Percentiles rank a stretch among this genome's conserved stretches.
Evolutionary conservation across 2,329 filamentous ascomycete species (phyloP).

Genomic region (Colletotrichum eleusines): DNA sequence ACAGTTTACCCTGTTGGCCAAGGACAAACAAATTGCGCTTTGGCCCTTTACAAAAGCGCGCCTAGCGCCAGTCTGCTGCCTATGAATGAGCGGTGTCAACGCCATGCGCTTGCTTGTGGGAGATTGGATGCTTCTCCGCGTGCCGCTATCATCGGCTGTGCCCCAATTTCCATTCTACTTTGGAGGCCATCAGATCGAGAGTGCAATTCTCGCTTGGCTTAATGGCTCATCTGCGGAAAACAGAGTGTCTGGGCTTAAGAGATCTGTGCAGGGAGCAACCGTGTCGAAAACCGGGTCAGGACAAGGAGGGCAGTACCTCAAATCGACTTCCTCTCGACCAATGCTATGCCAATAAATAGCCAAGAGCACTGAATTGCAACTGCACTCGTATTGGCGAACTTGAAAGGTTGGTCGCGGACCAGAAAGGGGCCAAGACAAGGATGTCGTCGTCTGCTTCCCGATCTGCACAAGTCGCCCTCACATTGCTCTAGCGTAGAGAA

Average conservation of each 20-base stretch:
- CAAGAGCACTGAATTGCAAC: not conserved
- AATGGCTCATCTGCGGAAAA: not conserved
- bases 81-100: not conserved
- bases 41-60: not conserved
- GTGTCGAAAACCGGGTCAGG: not conserved
- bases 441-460: not conserved
- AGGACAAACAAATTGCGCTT: not conserved
- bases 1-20: not conserved
- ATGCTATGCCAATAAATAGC: not conserved
- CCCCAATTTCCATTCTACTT: not conserved
- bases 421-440: not conserved
- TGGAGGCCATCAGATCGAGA: not conserved
- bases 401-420: not conserved
- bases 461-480: not conserved
- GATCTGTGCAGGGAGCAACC: not conserved
- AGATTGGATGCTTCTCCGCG: not conserved
- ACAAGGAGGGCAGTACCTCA: constrained; percentile 2
- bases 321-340: not conserved
- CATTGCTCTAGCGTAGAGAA: not conserved
- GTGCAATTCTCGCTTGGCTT: too few relatives aligned
- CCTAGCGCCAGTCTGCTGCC: not conserved
- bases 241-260: not conserved
- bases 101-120: not conserved
- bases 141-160: not conserved
- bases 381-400: not conserved